Percentiles rank a stretch among this genome's conserved stretches.
Conservation (phyloP, 2,329 filamentous ascomycete genomes). For the Cladosporium sp. region DNA sequence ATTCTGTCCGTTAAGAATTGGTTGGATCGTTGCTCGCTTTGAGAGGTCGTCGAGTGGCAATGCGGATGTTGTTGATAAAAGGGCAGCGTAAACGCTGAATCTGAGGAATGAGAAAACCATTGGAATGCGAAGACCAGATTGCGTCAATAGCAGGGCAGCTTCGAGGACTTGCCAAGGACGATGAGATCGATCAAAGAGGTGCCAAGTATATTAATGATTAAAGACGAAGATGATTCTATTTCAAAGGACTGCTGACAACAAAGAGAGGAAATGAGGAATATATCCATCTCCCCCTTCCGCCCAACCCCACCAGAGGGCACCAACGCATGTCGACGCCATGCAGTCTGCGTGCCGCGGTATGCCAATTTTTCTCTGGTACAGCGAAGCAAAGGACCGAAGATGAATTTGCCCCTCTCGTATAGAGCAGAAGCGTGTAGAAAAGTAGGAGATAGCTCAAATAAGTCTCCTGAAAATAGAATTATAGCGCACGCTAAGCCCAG, state of each 20-base stretch:
- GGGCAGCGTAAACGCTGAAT: neutral
- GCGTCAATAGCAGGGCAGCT: neutral
- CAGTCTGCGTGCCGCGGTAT: slow-evolving; percentile 6
- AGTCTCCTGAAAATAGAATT: slow-evolving; percentile 1
- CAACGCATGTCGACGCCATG: slow-evolving; percentile 4
- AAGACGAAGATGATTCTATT: too few species aligned
- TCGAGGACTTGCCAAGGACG: too few species aligned
- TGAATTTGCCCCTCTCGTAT: neutral
- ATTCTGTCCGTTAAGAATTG: slow-evolving; percentile 32
- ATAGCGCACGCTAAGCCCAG: neutral
- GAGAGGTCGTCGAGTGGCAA: neutral
- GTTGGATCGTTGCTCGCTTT: slow-evolving; percentile 4
- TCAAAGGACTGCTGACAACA: too few species aligned
- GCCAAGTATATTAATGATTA: too few species aligned
- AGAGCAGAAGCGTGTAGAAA: neutral
- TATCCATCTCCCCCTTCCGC: too few species aligned
- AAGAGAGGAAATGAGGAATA: neutral
- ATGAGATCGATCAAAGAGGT: too few species aligned
- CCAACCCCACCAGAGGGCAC: too few species aligned
- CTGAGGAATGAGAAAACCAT: slow-evolving; percentile 2
- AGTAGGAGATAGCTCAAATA: neutral
- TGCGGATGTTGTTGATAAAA: neutral
- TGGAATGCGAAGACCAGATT: neutral
- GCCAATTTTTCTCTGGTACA: too few species aligned
- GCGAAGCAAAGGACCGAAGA: neutral